Evolutionary conservation across 495 filamentous ascomycete genomes (phyloP).

Genomic region (Hypoxylon subgilvum): DNA sequence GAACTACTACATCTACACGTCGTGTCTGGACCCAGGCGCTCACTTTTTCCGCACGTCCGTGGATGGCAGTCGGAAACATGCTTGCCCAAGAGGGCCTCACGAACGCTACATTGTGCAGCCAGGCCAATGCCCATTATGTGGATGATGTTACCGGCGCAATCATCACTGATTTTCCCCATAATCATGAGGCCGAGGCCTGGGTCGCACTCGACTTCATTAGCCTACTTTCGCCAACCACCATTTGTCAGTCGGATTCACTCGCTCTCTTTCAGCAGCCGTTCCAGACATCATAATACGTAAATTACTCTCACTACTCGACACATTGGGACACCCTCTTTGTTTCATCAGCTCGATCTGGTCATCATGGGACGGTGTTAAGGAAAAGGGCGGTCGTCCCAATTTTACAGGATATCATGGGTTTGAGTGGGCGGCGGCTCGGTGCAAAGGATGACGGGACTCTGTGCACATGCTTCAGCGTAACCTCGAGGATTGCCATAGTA

Average conservation of each 20-base stretch:
- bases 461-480: constrained; percentile 5
- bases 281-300: constrained; percentile 21
- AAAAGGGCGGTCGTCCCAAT: constrained; percentile 12
- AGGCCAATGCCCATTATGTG: constrained; percentile 69
- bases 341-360: constrained; percentile 12
- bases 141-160: constrained; percentile 29
- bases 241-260: neutral
- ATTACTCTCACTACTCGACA: constrained; percentile 10
- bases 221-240: constrained; percentile 4
- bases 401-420: constrained; percentile 11
- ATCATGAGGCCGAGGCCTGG: neutral
- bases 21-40: constrained; percentile 66
- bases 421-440: constrained; percentile 4
- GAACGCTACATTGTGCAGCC: constrained; percentile 74
- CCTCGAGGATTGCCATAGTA: constrained; percentile 1
- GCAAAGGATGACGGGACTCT: constrained; percentile 1
- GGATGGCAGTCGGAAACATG: constrained; percentile 66
- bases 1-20: constrained; percentile 78
- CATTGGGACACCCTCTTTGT: neutral
- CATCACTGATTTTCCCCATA: neutral
- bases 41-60: constrained; percentile 72
- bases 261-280: constrained; percentile 11
- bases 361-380: constrained; percentile 16
- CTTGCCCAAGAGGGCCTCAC: constrained; percentile 72
- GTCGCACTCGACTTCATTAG: neutral